Percentiles rank a stretch among this genome's conserved stretches.
phyloP scores from a whole-genome alignment of 169 alveolate species.

The Plasmodium fragile region DNA sequence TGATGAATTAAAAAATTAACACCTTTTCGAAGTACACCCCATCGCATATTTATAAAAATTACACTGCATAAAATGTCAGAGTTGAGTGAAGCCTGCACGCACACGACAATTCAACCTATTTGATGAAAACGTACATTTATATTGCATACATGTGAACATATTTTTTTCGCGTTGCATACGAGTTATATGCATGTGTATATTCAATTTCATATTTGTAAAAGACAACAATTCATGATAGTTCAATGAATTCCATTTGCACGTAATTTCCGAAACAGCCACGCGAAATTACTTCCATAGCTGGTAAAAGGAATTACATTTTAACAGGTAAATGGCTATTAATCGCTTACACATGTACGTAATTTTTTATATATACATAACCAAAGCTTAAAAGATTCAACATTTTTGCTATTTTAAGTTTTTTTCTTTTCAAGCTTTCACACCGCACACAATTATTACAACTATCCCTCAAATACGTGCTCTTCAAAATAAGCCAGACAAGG shows the following conservation, averaged over 20 bases:
- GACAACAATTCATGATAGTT: not conserved
- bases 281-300: not conserved
- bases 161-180: not conserved
- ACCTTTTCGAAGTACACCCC: not conserved
- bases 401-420: conserved; percentile 9
- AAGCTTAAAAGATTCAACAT: not conserved
- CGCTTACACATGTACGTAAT: conserved; percentile 5
- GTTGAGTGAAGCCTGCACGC: not conserved
- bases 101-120: not conserved
- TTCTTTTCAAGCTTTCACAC: conserved; percentile 13
- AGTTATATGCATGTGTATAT: not conserved
- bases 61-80: conserved; percentile 6
- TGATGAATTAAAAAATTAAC: not conserved
- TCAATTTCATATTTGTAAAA: conserved; percentile 15
- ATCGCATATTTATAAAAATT: not conserved
- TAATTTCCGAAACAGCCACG: conserved; percentile 6
- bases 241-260: not conserved
- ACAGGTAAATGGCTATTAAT: conserved; percentile 1
- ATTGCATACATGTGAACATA: not conserved
- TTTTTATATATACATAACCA: conserved; percentile 10
- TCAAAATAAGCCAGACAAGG: conserved; percentile 8
- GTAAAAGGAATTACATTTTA: conserved; percentile 3
- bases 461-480: not conserved
- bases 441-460: not conserved
- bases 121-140: conserved; percentile 1